These are phyloP conservation scores for Porogramme epimiltina DNA, from an alignment of 1,284 basidiomycete species.

Conservation along the genomic window DNA sequence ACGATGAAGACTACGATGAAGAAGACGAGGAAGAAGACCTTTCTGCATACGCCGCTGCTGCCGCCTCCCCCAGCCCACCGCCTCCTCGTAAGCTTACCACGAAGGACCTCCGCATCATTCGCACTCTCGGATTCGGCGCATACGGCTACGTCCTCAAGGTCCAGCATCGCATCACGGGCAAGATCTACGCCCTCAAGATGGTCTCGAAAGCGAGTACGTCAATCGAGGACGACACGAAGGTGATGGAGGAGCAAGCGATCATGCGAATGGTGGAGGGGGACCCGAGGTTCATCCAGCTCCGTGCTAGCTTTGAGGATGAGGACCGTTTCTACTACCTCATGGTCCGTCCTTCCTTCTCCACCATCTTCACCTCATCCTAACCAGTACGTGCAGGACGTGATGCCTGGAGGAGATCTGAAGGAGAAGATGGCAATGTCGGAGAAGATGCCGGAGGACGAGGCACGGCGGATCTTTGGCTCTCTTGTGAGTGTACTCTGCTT, in stretches of 20 bases:
- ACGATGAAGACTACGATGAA: too few relatives aligned
- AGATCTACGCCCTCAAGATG: constrained; percentile 26
- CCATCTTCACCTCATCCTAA: not conserved
- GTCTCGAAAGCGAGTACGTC: constrained; percentile 19
- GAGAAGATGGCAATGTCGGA: constrained; percentile 14
- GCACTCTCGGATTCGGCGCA: constrained; percentile 25
- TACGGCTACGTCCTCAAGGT: constrained; percentile 28
- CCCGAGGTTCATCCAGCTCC: constrained; percentile 17
- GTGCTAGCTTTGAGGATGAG: constrained; percentile 27
- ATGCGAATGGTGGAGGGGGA: constrained; percentile 14
- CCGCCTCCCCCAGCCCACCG: not conserved
- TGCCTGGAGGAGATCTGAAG: constrained; percentile 21
- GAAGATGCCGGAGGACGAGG: constrained; percentile 5
- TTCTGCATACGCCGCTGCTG: not conserved
- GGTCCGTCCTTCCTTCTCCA: constrained; percentile 13
- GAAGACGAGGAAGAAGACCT: too few relatives aligned
- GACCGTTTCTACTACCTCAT: constrained; percentile 31
- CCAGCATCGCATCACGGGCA: constrained; percentile 15
- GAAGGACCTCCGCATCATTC: constrained; percentile 21
- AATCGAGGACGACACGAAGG: not conserved
- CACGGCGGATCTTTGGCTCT: constrained; percentile 18
- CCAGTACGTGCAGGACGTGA: constrained; percentile 18
- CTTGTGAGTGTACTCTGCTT: too few relatives aligned
- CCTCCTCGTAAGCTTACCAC: constrained; percentile 1
- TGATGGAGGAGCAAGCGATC: constrained; percentile 18